Conservation (phyloP, 2,329 filamentous ascomycete genomes). For the Onygenales sp. region DNA sequence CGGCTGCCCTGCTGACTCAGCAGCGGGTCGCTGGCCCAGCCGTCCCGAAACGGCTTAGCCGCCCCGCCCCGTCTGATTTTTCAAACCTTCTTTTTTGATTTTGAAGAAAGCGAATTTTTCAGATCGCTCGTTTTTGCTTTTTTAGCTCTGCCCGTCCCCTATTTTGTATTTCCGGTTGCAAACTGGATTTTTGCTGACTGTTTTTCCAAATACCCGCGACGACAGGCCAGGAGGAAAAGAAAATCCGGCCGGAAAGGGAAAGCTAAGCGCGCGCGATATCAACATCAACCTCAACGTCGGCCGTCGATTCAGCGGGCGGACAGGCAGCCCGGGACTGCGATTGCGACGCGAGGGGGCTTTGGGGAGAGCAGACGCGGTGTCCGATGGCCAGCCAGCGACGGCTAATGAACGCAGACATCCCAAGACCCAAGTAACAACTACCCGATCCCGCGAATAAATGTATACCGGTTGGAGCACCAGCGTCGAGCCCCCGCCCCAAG, state of each 20-base stretch:
- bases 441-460: conserved; percentile 4
- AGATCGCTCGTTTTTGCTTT: not conserved
- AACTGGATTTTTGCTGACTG: not conserved
- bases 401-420: no score
- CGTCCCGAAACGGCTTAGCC: not conserved
- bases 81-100: not conserved
- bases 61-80: not conserved
- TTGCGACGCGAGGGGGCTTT: no score
- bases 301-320: no score
- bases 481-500: conserved; percentile 10
- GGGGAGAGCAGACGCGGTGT: no score
- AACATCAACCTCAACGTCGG: no score
- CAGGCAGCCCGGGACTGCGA: no score
- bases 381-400: no score
- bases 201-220: not conserved
- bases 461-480: conserved; percentile 5
- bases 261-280: no score
- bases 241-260: no score
- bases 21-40: no score
- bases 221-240: no score
- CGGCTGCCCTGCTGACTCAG: not conserved
- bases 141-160: not conserved
- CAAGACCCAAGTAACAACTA: not conserved
- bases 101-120: not conserved
- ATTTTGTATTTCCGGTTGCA: not conserved